These are phyloP conservation scores for Helenozyma baotianmanensis DNA, from an alignment of 805 yeast genomes.

Conservation along the genomic window DNA sequence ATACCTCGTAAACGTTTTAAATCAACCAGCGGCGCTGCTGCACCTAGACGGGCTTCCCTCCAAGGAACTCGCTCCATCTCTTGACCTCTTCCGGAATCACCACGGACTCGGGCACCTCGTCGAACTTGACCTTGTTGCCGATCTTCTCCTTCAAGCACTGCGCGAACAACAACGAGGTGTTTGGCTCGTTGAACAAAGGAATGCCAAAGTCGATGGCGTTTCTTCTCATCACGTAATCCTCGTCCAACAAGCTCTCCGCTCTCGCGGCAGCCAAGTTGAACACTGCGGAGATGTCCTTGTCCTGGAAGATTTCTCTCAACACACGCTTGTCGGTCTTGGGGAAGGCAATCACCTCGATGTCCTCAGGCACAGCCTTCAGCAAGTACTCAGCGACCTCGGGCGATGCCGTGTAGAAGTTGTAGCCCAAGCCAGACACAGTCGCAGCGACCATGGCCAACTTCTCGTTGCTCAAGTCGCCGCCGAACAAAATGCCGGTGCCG, in stretches of 20 bases:
- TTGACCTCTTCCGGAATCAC: conserved; percentile 78
- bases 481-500: conserved; percentile 83
- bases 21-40: not conserved
- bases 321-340: conserved; percentile 92
- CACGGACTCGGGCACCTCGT: conserved; percentile 36
- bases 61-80: conserved; percentile 96
- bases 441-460: conserved; percentile 71
- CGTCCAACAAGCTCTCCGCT: conserved; percentile 79
- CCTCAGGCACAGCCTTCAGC: conserved; percentile 39
- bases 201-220: conserved; percentile 97
- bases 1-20: no score
- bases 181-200: conserved; percentile 95
- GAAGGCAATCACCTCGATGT: conserved; percentile 71
- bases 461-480: conserved; percentile 81
- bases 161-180: conserved; percentile 85
- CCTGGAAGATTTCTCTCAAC: conserved; percentile 88
- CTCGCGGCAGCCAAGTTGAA: conserved; percentile 88
- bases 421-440: conserved; percentile 68
- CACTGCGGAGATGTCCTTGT: conserved; percentile 78
- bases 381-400: conserved; percentile 69
- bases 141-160: conserved; percentile 72
- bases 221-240: conserved; percentile 97
- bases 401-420: conserved; percentile 75
- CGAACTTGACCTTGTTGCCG: conserved; percentile 49
- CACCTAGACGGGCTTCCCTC: conserved; percentile 76